These are phyloP conservation scores for Shiraia sp. DNA, from an alignment of 2,329 filamentous ascomycete genomes.

Conservation along the genomic window DNA sequence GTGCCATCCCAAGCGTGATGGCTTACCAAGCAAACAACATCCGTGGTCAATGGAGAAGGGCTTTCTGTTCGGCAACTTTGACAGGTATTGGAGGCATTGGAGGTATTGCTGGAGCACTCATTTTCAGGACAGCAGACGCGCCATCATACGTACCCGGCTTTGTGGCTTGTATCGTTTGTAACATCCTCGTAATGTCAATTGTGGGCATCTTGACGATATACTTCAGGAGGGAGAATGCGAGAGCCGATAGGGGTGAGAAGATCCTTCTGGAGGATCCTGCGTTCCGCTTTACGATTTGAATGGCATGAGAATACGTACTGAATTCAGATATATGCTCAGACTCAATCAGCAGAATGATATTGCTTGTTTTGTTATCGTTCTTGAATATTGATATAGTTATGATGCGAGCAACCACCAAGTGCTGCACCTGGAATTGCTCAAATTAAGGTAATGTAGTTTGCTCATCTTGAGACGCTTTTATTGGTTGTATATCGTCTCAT, in stretches of 20 bases:
- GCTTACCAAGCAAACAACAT: slow-evolving; percentile 30
- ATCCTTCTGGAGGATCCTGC: slow-evolving; percentile 25
- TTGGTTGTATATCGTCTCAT: too few species aligned
- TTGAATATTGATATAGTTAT: not conserved
- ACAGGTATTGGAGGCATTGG: slow-evolving; percentile 26
- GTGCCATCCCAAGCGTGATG: slow-evolving; percentile 24
- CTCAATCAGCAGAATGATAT: too few species aligned
- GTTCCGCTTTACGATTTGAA: slow-evolving; percentile 31
- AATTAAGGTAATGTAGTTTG: too few species aligned
- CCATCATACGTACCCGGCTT: slow-evolving; percentile 25
- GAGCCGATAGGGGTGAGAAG: slow-evolving; percentile 27
- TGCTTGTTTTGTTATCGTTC: too few species aligned
- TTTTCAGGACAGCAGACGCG: slow-evolving; percentile 27
- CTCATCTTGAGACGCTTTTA: too few species aligned
- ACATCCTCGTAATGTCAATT: slow-evolving; percentile 22
- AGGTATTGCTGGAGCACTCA: slow-evolving; percentile 26
- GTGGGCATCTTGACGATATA: slow-evolving; percentile 20
- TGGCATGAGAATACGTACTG: too few species aligned
- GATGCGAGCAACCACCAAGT: too few species aligned
- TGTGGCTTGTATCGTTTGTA: slow-evolving; percentile 27
- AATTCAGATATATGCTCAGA: too few species aligned
- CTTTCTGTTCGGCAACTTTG: slow-evolving; percentile 25
- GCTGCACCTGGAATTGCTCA: too few species aligned
- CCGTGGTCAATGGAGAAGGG: slow-evolving; percentile 25
- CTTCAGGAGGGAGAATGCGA: slow-evolving; percentile 25